Percentiles rank a stretch among this genome's conserved stretches.
phyloP scores from a whole-genome alignment of 164 flowering plant genomes.

The Stephania japonica region DNA sequence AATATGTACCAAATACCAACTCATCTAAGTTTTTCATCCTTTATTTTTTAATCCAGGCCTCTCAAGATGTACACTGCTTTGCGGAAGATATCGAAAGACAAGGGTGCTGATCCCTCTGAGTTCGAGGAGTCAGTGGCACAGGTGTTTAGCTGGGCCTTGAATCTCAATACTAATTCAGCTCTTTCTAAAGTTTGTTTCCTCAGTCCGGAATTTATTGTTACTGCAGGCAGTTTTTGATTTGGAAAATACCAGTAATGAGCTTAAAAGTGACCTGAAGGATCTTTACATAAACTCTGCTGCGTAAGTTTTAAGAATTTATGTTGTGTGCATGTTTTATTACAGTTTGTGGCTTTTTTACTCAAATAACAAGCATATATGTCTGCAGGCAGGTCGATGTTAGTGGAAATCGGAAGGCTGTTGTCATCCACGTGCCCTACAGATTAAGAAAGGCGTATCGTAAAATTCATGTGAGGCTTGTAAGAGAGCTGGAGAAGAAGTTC shows the following conservation, averaged over 20 bases:
- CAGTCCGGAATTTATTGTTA: not conserved
- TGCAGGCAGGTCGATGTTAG: constrained; percentile 31
- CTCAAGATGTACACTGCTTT: constrained; percentile 53
- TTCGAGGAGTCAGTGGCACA: constrained; percentile 60
- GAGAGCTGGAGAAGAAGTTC: constrained; percentile 54
- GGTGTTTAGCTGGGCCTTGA: constrained; percentile 16
- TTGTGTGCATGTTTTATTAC: not conserved
- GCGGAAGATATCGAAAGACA: constrained; percentile 65
- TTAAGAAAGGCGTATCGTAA: constrained; percentile 41
- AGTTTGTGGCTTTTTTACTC: not conserved
- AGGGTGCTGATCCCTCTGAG: constrained; percentile 57
- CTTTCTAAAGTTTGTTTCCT: not conserved
- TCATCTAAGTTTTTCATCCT: not conserved
- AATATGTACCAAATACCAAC: not conserved
- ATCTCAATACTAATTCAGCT: not conserved
- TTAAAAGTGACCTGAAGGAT: constrained; percentile 49
- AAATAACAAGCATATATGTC: not conserved
- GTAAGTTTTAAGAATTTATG: constrained; percentile 15
- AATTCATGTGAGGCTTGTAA: constrained; percentile 43
- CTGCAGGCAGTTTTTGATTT: constrained; percentile 38
- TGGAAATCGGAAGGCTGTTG: constrained; percentile 40
- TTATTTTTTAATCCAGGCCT: constrained; percentile 7
- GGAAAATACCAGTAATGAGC: constrained; percentile 43
- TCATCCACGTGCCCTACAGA: constrained; percentile 46
- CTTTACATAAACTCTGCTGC: constrained; percentile 37